These are phyloP conservation scores for Phytophthora syringae DNA, from an alignment of 352 stramenopile genomes.

Conservation along the genomic window DNA sequence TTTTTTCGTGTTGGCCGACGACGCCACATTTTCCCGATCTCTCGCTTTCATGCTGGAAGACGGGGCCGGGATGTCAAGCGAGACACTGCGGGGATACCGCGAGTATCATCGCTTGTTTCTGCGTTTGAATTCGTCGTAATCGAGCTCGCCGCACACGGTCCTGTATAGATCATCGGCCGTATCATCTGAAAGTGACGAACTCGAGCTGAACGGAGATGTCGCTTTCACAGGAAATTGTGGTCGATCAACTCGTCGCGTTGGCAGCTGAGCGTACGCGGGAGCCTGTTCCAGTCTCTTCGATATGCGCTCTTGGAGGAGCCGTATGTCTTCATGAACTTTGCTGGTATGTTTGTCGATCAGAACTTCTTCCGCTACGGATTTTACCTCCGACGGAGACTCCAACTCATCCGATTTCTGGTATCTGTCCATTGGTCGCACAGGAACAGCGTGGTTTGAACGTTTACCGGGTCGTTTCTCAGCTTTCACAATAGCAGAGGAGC, in stretches of 20 bases:
- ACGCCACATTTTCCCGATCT: constrained; percentile 20
- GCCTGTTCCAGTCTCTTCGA: constrained; percentile 61
- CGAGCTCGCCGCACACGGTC: constrained; percentile 25
- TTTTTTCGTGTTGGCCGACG: constrained; percentile 22
- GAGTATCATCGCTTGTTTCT: constrained; percentile 25
- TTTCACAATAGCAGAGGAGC: background rate
- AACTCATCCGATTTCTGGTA: background rate
- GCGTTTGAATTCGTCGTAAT: constrained; percentile 21
- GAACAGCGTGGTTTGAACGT: constrained; percentile 2
- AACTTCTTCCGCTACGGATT: constrained; percentile 29
- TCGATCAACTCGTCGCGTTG: background rate
- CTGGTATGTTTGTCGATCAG: constrained; percentile 64
- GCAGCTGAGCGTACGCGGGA: constrained; percentile 15
- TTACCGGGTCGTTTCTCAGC: background rate
- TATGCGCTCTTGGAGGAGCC: constrained; percentile 70
- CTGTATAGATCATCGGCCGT: constrained; percentile 14
- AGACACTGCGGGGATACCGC: constrained; percentile 24
- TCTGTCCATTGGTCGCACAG: background rate
- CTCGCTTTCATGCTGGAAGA: too few species aligned
- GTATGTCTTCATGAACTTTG: constrained; percentile 80
- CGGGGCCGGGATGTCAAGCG: constrained; percentile 12
- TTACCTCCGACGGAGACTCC: constrained; percentile 2
- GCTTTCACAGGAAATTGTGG: background rate
- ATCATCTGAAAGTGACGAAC: constrained; percentile 42
- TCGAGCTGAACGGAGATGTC: constrained; percentile 36